These are phyloP conservation scores for Podaxis rugospora DNA, from an alignment of 768 basidiomycete species.

Conservation along the genomic window DNA sequence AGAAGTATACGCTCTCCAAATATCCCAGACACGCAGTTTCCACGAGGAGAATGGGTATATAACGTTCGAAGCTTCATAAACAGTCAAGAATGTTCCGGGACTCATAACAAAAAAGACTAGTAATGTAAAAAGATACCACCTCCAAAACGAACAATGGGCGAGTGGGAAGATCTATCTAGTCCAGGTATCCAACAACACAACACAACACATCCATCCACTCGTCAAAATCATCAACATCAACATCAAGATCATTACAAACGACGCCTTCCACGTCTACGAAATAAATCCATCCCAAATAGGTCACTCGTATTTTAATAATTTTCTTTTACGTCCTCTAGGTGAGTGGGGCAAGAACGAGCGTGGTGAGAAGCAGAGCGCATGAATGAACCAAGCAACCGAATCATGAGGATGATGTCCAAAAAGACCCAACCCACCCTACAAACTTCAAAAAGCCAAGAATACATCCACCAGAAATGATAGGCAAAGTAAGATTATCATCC, in stretches of 20 bases:
- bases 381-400: neutral
- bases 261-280: neutral
- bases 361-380: no score
- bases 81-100: no score
- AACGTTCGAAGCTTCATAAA: no score
- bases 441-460: constrained; percentile 5
- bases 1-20: no score
- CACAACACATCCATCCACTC: no score
- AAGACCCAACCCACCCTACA: constrained; percentile 16
- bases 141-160: no score
- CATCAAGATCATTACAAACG: neutral
- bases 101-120: no score
- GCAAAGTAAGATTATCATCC: constrained; percentile 90
- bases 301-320: neutral
- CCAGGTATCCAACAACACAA: neutral
- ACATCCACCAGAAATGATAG: constrained; percentile 36
- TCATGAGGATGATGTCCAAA: neutral
- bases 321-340: neutral
- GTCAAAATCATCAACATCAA: neutral
- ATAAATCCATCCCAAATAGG: neutral
- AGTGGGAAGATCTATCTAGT: no score
- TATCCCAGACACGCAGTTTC: no score
- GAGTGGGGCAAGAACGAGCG: no score
- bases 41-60: no score
- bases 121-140: no score